Evolutionary conservation across 2,329 filamentous ascomycete genomes (phyloP), one percentile per base, ranked within the genome.

Genomic region (Hymenoscyphus fraxineus): DNA sequence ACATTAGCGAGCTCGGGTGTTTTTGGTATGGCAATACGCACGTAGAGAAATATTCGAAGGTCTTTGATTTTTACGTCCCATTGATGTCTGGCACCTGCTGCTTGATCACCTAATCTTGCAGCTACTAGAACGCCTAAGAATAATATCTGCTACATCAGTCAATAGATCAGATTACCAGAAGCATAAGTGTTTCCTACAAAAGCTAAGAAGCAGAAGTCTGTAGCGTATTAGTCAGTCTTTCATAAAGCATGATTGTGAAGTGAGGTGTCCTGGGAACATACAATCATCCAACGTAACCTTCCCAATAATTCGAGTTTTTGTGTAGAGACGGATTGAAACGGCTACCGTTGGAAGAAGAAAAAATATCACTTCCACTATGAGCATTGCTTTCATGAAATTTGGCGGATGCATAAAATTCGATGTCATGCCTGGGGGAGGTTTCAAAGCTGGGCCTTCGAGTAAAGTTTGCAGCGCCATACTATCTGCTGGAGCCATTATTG

Each of bases 21-120:
- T 9, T 32, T 15, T 15, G 19, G 5, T 22, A 13, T 9, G 19
- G 27, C 1, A 54, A 19, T 15, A 31, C 41, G 31, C 32, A 60
- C 41, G 19, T 51, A 60, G 22, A 60, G 16, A 15, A 47, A 54
- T 16, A 9, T 16, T 54, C n/a, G 16, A 6, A 60, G 15, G 9
- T 60, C 41, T 38, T 60, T 60, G 31, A 60, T 12, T 10, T 19
- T 22, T 4, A 60, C 59, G 35, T 60, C 40, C 59, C 59, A 60
- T 16, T 60, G 59, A 16, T 60, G 59, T 39, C 59, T 22, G n/a
- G 13, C 55, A 57, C 59, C 57, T 7, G 19, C 57, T 6, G 38
- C 16, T 35, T 59, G 15, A 22, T 7, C 19, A 1, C 7, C 16
- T 57, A 51, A 22, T 22, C 19, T 6, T 0, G 6, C 35, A 35